Evolutionary conservation across 441 rosid species (phyloP).

Genomic region (Theobroma grandiflorum): DNA sequence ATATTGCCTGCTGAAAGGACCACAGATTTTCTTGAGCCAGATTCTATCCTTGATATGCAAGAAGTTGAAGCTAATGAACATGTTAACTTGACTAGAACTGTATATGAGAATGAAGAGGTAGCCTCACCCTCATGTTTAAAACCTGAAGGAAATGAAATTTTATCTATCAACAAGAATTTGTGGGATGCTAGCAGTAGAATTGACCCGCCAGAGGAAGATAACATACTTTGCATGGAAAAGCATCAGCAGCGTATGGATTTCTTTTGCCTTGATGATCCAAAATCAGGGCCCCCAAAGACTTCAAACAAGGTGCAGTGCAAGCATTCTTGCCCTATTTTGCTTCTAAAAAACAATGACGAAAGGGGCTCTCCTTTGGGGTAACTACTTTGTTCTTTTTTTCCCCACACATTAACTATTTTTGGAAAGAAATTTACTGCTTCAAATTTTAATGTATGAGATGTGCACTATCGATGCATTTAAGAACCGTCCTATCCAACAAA

Average conservation of each 20-base stretch:
- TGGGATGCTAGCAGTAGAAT: conserved; percentile 68
- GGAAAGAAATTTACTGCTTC: not conserved
- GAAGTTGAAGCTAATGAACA: conserved; percentile 41
- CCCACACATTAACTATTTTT: not conserved
- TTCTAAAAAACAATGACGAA: conserved; percentile 61
- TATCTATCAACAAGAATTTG: conserved; percentile 41
- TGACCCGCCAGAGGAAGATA: conserved; percentile 70
- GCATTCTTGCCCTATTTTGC: conserved; percentile 70
- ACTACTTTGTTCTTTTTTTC: conserved; percentile 34
- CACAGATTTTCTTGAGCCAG: conserved; percentile 39
- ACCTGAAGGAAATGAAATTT: conserved; percentile 37
- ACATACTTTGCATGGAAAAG: conserved; percentile 65
- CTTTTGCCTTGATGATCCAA: conserved; percentile 58
- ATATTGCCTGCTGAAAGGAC: conserved; percentile 34
- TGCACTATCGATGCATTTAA: conserved; percentile 5
- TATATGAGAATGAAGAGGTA: conserved; percentile 33
- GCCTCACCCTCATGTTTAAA: conserved; percentile 29
- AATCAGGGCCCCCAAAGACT: conserved; percentile 5
- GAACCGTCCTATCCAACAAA: not conserved
- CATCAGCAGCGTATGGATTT: conserved; percentile 59
- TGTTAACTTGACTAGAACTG: conserved; percentile 26
- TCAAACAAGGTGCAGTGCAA: conserved; percentile 45
- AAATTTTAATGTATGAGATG: conserved; percentile 4
- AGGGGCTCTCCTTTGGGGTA: conserved; percentile 60
- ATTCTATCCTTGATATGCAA: conserved; percentile 33